Evolutionary conservation across 2,329 filamentous ascomycete genomes (phyloP).

Genomic region (Cladosporium austrohemisphaericum): DNA sequence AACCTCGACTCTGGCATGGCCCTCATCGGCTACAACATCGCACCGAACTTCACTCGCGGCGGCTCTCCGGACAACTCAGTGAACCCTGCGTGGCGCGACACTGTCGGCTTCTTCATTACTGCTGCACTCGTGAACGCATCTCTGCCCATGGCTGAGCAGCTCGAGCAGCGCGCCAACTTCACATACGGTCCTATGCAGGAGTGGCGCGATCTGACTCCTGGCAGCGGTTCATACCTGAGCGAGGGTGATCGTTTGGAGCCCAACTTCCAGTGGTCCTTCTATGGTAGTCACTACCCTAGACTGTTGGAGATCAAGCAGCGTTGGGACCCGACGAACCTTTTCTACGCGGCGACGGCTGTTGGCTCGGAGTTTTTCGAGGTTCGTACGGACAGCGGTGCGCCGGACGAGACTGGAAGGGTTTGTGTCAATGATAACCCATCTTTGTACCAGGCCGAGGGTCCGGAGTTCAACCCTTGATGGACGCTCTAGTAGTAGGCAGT

Average conservation of each 20-base stretch:
- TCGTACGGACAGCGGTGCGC: background rate
- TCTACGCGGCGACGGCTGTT: slow-evolving; percentile 17
- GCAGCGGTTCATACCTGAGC: slow-evolving; percentile 44
- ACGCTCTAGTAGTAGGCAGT: too few relatives aligned
- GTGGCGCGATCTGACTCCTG: slow-evolving; percentile 38
- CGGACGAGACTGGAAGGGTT: slow-evolving; percentile 3
- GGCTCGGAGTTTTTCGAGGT: slow-evolving; percentile 15
- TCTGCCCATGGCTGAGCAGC: too few relatives aligned
- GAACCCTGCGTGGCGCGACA: slow-evolving; percentile 17
- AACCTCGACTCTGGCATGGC: slow-evolving; percentile 13
- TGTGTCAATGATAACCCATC: slow-evolving; percentile 8
- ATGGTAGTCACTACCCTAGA: slow-evolving; percentile 26
- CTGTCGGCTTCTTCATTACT: slow-evolving; percentile 16
- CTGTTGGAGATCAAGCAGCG: slow-evolving; percentile 29
- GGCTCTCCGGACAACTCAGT: slow-evolving; percentile 13
- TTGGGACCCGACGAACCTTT: slow-evolving; percentile 32
- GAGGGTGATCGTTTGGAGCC: slow-evolving; percentile 39
- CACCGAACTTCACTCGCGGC: slow-evolving; percentile 2
- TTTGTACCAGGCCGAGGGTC: slow-evolving; percentile 1
- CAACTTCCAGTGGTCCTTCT: slow-evolving; percentile 29
- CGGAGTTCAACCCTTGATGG: background rate
- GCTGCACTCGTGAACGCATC: too few relatives aligned
- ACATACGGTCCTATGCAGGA: slow-evolving; percentile 6
- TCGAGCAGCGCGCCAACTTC: slow-evolving; percentile 8
- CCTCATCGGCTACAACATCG: slow-evolving; percentile 17